Conservation (phyloP, 305 asterid genomes). For the Euphrasia arctica region DNA sequence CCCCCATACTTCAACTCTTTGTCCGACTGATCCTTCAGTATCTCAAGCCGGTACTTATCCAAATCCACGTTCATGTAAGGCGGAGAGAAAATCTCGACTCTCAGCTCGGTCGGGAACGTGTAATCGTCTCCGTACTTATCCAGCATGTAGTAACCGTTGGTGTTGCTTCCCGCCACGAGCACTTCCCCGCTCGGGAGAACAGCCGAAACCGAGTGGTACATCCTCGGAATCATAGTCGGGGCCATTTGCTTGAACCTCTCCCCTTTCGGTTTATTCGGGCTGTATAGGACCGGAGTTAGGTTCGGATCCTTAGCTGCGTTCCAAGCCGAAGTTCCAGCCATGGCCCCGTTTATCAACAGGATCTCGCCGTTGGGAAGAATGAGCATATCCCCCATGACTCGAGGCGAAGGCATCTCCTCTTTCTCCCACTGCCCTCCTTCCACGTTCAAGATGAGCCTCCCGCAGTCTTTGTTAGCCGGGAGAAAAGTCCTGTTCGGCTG, state of each 20-base stretch:
- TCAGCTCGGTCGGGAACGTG: constrained; percentile 57
- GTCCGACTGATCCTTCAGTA: constrained; percentile 30
- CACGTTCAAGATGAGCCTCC: constrained; percentile 40
- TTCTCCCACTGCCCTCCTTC: constrained; percentile 47
- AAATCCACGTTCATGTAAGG: constrained; percentile 58
- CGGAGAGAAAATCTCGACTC: constrained; percentile 86
- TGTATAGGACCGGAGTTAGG: constrained; percentile 53
- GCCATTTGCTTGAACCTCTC: constrained; percentile 47
- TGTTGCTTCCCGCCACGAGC: constrained; percentile 80
- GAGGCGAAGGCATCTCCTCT: constrained; percentile 71
- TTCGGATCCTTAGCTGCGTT: constrained; percentile 63
- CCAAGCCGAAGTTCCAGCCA: constrained; percentile 82
- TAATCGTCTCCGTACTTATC: constrained; percentile 23
- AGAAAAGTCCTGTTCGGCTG: constrained; percentile 48
- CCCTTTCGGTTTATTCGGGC: constrained; percentile 42
- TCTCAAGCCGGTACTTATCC: constrained; percentile 39
- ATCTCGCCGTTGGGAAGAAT: constrained; percentile 77
- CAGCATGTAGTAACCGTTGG: constrained; percentile 51
- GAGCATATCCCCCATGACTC: constrained; percentile 82
- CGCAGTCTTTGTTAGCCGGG: constrained; percentile 64
- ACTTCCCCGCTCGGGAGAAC: constrained; percentile 65
- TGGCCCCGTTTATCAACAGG: constrained; percentile 65
- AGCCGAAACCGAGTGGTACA: constrained; percentile 73
- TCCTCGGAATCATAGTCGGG: constrained; percentile 59
- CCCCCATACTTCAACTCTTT: constrained; percentile 44